These are phyloP conservation scores for Marasmius tenuissimus DNA, from an alignment of 1,284 basidiomycete genomes.

Conservation along the genomic window DNA sequence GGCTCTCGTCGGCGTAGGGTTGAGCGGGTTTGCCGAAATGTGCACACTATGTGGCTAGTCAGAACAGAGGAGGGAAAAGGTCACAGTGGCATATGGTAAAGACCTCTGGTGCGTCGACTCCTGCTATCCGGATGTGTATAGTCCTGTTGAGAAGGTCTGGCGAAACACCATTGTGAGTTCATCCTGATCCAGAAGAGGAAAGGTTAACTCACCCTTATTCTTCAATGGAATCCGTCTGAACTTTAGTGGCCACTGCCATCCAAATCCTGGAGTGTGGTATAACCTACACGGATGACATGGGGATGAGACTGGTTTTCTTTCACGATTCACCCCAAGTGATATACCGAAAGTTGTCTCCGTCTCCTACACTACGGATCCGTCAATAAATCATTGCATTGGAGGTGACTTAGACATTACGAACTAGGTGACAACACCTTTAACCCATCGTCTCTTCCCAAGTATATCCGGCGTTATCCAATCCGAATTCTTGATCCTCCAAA, in stretches of 20 bases:
- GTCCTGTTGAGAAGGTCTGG: constrained; percentile 76
- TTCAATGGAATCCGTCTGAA: constrained; percentile 60
- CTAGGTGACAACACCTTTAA: constrained; percentile 76
- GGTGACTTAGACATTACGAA: constrained; percentile 29
- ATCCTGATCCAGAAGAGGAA: background rate
- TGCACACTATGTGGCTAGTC: constrained; percentile 44
- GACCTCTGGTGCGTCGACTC: constrained; percentile 89
- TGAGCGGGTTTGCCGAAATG: constrained; percentile 83
- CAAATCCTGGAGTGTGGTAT: constrained; percentile 80
- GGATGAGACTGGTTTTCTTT: background rate
- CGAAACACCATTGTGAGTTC: background rate
- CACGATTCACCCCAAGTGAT: background rate
- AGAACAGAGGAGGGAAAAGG: background rate
- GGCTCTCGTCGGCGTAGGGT: constrained; percentile 67
- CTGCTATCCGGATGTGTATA: constrained; percentile 82
- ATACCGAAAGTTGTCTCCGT: constrained; percentile 73
- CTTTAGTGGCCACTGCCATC: constrained; percentile 73
- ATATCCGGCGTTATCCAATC: constrained; percentile 66
- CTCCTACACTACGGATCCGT: constrained; percentile 63
- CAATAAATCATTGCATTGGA: background rate
- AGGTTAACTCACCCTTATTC: constrained; percentile 51
- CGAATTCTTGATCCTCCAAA: constrained; percentile 56
- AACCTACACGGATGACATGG: constrained; percentile 29
- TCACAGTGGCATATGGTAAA: background rate
- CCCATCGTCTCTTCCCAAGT: constrained; percentile 56